Evolutionary conservation across 164 flowering plant species (phyloP), one percentile per base, ranked within the genome.

Genomic region (Liquidambar formosana): DNA sequence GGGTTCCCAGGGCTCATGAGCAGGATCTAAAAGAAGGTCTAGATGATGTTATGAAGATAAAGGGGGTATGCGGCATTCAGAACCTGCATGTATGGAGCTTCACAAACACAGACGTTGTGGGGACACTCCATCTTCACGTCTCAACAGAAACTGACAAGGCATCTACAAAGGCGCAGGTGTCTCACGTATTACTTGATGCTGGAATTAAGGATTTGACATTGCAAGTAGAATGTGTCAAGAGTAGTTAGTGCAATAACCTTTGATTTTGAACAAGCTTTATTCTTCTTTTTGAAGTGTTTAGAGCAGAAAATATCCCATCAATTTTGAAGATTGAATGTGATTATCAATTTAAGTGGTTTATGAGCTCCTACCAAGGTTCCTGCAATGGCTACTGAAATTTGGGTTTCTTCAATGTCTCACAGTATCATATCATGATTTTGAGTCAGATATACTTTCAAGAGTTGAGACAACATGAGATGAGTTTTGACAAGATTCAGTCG

Each of bases 81-180:
- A 88, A 88, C 57, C 61, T 91, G 71, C 98, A 88, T 69, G 78
- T 86, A 3, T 95, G 98, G 99, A 95, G 94, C 79, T 80, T 95
- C 44, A 89, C 99, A 8, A 90, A 89, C 84, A 83, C 89, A 44
- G 98, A 93, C 53, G 81, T 91, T 14, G 90, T 91, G 44, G 98
- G 97, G 23, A 91, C 98, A 23, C 76, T 91, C 15, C 89, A 86
- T 80, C 88, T 95, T 58, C 93, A 82, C 65, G 73, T 93, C 45
- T 82, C 90, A n/a, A 66, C 79, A 16, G 93, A 83, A 58, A 59
- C 77, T 38, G 91, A 93, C 69, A 84, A 81, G 77, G 79, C 63
- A 33, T 78, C 86, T 58, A 56, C 72, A 28, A 93, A 82, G 79
- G 75, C 82, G 12, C 77, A 77, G 75, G 96, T 79, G 3, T 77